phyloP scores from a whole-genome alignment of 2,329 filamentous ascomycete species.

The Cordyceps cicadae region DNA sequence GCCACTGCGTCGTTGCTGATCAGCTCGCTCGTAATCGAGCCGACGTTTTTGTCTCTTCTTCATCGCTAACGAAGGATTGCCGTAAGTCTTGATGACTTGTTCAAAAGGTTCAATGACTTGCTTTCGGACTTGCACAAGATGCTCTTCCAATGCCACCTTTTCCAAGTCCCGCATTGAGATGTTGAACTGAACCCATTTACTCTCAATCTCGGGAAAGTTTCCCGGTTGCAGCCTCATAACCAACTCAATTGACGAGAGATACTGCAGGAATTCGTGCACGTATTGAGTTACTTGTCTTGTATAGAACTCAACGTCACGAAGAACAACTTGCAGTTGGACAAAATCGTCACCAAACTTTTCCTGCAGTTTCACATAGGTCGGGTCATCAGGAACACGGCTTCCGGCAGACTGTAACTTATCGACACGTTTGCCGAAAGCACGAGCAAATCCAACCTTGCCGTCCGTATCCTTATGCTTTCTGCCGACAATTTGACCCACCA shows the following conservation, averaged over 20 bases:
- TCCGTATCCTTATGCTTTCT: conserved; percentile 85
- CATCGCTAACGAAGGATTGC: conserved; percentile 80
- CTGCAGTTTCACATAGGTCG: conserved; percentile 69
- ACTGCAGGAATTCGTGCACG: conserved; percentile 71
- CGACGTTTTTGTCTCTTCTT: conserved; percentile 92
- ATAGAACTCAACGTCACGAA: conserved; percentile 91
- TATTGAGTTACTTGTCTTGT: conserved; percentile 72
- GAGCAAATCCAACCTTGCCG: conserved; percentile 72
- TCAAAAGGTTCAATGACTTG: conserved; percentile 81
- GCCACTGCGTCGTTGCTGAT: conserved; percentile 67
- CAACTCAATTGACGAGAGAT: conserved; percentile 73
- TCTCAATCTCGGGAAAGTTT: conserved; percentile 75
- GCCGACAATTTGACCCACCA: conserved; percentile 81
- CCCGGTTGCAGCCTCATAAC: conserved; percentile 67
- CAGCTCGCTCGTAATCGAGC: conserved; percentile 76
- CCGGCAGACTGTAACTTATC: conserved; percentile 68
- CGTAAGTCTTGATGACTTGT: conserved; percentile 68
- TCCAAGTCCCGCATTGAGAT: conserved; percentile 80
- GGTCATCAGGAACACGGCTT: conserved; percentile 62
- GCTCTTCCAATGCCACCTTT: conserved; percentile 72
- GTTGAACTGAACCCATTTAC: conserved; percentile 89
- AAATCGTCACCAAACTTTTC: conserved; percentile 90
- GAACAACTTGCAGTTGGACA: conserved; percentile 82
- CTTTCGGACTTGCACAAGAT: conserved; percentile 64
- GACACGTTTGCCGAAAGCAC: conserved; percentile 81